Evolutionary conservation across 2,329 filamentous ascomycete species (phyloP).

Genomic region (Amauroascus verrucosus): DNA sequence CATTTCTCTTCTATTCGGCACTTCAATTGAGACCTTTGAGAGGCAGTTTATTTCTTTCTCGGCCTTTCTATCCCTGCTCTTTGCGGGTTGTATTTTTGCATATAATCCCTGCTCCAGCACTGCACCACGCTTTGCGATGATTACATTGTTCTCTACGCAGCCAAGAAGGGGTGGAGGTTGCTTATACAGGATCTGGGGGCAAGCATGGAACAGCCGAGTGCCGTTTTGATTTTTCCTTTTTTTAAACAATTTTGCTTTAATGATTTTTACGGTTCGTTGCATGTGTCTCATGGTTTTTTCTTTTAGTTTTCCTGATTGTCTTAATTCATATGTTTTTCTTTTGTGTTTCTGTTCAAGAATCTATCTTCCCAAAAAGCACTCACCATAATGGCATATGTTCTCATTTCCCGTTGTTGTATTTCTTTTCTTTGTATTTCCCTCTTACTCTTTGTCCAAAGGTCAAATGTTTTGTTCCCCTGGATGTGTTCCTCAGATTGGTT

Average conservation of each 20-base stretch:
- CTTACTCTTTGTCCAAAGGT: background rate
- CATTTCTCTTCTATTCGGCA: slow-evolving; percentile 3
- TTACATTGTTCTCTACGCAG: background rate
- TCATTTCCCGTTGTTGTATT: background rate
- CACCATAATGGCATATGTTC: slow-evolving; percentile 3
- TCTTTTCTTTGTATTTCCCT: background rate
- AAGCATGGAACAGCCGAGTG: background rate
- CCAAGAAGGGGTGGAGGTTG: background rate
- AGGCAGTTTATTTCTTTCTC: background rate
- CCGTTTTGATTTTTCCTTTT: background rate
- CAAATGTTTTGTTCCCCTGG: background rate
- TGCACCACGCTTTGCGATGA: background rate
- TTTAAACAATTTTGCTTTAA: background rate
- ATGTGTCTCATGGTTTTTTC: background rate
- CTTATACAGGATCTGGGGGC: background rate
- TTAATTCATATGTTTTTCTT: background rate
- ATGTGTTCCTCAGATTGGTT: background rate
- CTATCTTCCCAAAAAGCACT: background rate
- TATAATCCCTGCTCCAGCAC: background rate
- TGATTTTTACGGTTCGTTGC: slow-evolving; percentile 3
- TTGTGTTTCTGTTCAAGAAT: background rate
- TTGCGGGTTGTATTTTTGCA: slow-evolving; percentile 3
- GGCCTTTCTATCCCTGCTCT: background rate
- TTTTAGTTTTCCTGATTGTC: background rate
- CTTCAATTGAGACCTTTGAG: slow-evolving; percentile 3